phyloP scores from a whole-genome alignment of 2,329 filamentous ascomycete genomes.

The Knufia petricola region DNA sequence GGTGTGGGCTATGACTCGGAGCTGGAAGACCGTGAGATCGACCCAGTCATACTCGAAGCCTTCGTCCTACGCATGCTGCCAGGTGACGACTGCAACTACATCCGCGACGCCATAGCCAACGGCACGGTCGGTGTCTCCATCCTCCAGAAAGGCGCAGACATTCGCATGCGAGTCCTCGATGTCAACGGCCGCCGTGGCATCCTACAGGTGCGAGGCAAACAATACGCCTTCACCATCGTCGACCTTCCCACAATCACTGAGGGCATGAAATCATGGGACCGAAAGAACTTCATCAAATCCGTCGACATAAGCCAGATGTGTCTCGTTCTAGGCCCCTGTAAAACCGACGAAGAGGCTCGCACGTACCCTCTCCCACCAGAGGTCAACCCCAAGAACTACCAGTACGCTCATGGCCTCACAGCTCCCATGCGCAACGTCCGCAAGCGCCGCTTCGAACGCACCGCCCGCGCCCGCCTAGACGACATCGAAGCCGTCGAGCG shows the following conservation, averaged over 20 bases:
- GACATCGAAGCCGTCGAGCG: conserved; percentile 79
- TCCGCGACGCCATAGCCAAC: conserved; percentile 65
- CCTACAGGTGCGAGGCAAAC: conserved; percentile 57
- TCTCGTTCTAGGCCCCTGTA: conserved; percentile 61
- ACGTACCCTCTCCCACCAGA: conserved; percentile 61
- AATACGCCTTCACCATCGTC: conserved; percentile 69
- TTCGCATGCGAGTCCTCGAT: conserved; percentile 67
- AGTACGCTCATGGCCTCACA: conserved; percentile 77
- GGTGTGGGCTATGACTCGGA: conserved; percentile 96
- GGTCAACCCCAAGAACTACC: conserved; percentile 57
- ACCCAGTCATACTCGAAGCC: conserved; percentile 82
- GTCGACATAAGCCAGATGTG: conserved; percentile 87
- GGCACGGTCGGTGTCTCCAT: conserved; percentile 62
- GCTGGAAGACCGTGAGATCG: conserved; percentile 76
- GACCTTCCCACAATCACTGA: conserved; percentile 82
- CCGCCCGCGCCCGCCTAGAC: conserved; percentile 70
- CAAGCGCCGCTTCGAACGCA: conserved; percentile 59
- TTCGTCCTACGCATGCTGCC: conserved; percentile 83
- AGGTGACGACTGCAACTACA: conserved; percentile 74
- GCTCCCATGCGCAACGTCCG: conserved; percentile 80
- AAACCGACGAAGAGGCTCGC: conserved; percentile 56
- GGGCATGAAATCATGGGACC: conserved; percentile 88
- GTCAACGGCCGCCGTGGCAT: conserved; percentile 62
- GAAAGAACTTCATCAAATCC: conserved; percentile 77
- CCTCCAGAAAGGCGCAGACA: conserved; percentile 60